A percentile compares a stretch with the other conserved stretches of the same genome.
These are phyloP conservation scores for Calonectria hongkongensis DNA, from an alignment of 2,329 filamentous ascomycete species.

Conservation along the genomic window DNA sequence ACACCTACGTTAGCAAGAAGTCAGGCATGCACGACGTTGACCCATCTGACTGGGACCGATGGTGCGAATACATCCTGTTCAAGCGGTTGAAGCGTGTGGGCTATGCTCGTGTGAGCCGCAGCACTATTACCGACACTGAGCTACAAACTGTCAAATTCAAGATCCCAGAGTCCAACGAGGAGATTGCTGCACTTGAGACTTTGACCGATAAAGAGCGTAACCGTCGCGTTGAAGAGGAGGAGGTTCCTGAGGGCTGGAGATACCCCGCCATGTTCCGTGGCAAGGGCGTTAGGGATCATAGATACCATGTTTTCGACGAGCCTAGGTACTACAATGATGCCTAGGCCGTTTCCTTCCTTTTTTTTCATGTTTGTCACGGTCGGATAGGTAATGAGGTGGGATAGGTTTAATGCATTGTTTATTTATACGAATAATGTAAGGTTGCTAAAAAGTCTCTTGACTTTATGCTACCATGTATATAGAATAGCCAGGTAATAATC, in stretches of 20 bases:
- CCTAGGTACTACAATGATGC: slow-evolving; percentile 79
- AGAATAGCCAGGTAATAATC: slow-evolving; percentile 32
- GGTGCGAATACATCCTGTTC: slow-evolving; percentile 99
- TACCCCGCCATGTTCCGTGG: slow-evolving; percentile 92
- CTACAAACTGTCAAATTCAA: slow-evolving; percentile 97
- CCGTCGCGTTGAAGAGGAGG: slow-evolving; percentile 77
- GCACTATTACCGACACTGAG: slow-evolving; percentile 97
- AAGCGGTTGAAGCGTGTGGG: slow-evolving; percentile 90
- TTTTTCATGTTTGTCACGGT: slow-evolving; percentile 22
- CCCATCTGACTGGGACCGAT: slow-evolving; percentile 93
- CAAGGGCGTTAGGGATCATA: slow-evolving; percentile 89
- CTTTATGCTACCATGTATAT: slow-evolving; percentile 43
- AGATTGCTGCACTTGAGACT: slow-evolving; percentile 66
- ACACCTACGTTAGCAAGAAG: slow-evolving; percentile 90
- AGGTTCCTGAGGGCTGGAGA: slow-evolving; percentile 84
- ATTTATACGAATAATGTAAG: slow-evolving; percentile 48
- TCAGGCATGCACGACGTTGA: slow-evolving; percentile 98
- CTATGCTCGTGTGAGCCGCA: slow-evolving; percentile 91
- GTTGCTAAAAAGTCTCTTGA: slow-evolving; percentile 39
- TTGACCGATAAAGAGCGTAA: slow-evolving; percentile 73
- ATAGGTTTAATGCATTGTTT: slow-evolving; percentile 23
- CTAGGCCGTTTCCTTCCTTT: slow-evolving; percentile 25
- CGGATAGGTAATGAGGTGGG: slow-evolving; percentile 36
- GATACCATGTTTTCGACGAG: slow-evolving; percentile 96
- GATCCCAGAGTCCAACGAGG: slow-evolving; percentile 79